Base-by-base conservation (phyloP, 208 protist genomes). In the Leptomonas pyrrhocoris region DNA sequence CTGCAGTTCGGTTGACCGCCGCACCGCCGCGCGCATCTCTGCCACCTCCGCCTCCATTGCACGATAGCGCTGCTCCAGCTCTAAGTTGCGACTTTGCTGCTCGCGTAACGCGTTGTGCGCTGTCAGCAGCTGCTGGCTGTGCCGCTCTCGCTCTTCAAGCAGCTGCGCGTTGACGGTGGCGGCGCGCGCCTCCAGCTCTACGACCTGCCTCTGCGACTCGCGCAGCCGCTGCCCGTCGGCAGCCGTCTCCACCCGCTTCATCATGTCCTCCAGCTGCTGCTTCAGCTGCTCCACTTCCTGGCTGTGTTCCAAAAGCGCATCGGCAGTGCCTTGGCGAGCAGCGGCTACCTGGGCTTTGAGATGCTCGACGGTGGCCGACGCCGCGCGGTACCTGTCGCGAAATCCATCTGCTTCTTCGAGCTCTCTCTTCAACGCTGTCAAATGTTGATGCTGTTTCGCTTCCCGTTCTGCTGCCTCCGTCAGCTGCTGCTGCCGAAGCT, bases 61-160 rank as follows among this genome's bases (percentile, higher is more conserved):
- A 25, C 84, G 85, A 60, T 76, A 77, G 21, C 84, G 90, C 79
- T 93, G 88, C 82, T 91, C 90, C 6, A 93, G 65, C 54, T 90
- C 86, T 23, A 91, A 48, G 36, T 81, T 81, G 46, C 82, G 85
- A 18, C 68, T 76, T 62, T 94, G 87, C 77, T 88, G 84, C 77
- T 93, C 90, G 0, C 86, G 85, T 45, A 95, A 68, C 25, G 90
- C 88, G 45, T 81, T 79, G 79, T 94, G 84, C 13, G 90, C 85
- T 13, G 79, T 72, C 42, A 93, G 67, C 11, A 92, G 77, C 73
- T 90, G 83, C 65, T 92, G 83, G 18, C 73, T 77, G 51, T 59
- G 68, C 38, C 78, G 80, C 71, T 93, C 90, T 40, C 78, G 72
- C 74, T 93, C 86, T 68, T 87, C 79, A 15, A 81, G 28, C 21